Evolutionary conservation across 257 asterid species (phyloP).

Genomic region (Nicotiana undulata): DNA sequence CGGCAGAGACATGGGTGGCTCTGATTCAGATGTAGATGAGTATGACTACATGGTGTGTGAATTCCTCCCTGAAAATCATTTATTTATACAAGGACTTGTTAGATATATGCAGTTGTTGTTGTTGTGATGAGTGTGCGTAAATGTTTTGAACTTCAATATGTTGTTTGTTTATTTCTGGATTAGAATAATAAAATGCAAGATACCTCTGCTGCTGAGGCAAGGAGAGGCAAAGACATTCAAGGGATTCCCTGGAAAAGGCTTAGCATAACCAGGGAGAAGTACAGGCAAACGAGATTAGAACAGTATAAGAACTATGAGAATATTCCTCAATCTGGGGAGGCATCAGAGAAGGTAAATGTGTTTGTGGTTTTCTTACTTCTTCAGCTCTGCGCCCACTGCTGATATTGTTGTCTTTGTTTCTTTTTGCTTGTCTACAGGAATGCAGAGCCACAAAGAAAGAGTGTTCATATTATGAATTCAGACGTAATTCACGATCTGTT

Average conservation of each 20-base stretch:
- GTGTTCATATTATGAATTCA: slow-evolving; percentile 45
- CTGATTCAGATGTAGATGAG: slow-evolving; percentile 80
- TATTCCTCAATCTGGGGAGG: slow-evolving; percentile 64
- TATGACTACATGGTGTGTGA: slow-evolving; percentile 52
- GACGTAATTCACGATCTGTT: slow-evolving; percentile 77
- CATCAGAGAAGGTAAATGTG: slow-evolving; percentile 45
- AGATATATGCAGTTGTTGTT: background rate
- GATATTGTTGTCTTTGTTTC: background rate
- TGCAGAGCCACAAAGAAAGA: slow-evolving; percentile 66
- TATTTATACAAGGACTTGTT: background rate
- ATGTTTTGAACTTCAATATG: background rate
- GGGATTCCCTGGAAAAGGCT: slow-evolving; percentile 94
- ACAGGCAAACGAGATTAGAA: slow-evolving; percentile 64
- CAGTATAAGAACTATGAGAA: slow-evolving; percentile 78
- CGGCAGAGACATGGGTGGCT: slow-evolving; percentile 44
- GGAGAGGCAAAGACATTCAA: slow-evolving; percentile 81
- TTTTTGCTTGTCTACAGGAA: slow-evolving; percentile 31
- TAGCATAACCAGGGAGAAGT: slow-evolving; percentile 67
- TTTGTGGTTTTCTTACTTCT: background rate
- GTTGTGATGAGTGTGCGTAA: background rate
- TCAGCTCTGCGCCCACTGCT: background rate
- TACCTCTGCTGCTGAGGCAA: slow-evolving; percentile 85
- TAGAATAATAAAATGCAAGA: slow-evolving; percentile 59
- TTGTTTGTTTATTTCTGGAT: background rate
- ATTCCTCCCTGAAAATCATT: background rate